Percentiles rank a stretch among this genome's conserved stretches.
These are phyloP conservation scores for Boletus reticuloceps DNA, from an alignment of 768 basidiomycete genomes.

Conservation along the genomic window DNA sequence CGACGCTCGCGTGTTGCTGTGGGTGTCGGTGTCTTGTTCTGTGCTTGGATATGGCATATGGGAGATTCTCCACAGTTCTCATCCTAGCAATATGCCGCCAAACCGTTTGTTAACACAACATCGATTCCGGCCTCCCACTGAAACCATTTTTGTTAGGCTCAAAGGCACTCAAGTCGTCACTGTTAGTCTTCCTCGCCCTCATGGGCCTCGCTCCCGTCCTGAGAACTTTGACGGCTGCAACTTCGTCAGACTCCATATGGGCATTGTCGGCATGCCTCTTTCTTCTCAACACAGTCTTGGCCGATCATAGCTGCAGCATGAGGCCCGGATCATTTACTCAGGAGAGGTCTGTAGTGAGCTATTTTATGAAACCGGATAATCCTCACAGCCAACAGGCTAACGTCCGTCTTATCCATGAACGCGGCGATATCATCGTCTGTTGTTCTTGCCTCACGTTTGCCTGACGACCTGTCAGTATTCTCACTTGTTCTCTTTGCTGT, in stretches of 20 bases:
- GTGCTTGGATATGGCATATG: constrained; percentile 59
- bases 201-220: constrained; percentile 90
- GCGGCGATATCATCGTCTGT: constrained; percentile 91
- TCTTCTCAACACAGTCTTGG: constrained; percentile 74
- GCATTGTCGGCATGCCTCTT: constrained; percentile 87
- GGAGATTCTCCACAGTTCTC: constrained; percentile 49
- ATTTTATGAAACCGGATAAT: constrained; percentile 19
- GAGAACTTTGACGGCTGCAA: constrained; percentile 88
- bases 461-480: constrained; percentile 83
- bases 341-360: constrained; percentile 50
- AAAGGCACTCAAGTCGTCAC: constrained; percentile 73
- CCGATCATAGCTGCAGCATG: constrained; percentile 66
- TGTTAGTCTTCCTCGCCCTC: constrained; percentile 85
- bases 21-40: constrained; percentile 59
- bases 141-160: constrained; percentile 45
- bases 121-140: constrained; percentile 2
- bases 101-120: constrained; percentile 25
- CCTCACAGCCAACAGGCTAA: constrained; percentile 51
- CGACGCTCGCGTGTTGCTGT: constrained; percentile 69
- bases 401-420: constrained; percentile 84
- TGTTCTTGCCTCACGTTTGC: constrained; percentile 87
- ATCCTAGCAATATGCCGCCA: constrained; percentile 24
- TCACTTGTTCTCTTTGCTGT: constrained; percentile 84
- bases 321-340: constrained; percentile 43
- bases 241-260: constrained; percentile 97